phyloP scores from a whole-genome alignment of 805 yeast genomes.

The Nakazawaea pomicola region DNA sequence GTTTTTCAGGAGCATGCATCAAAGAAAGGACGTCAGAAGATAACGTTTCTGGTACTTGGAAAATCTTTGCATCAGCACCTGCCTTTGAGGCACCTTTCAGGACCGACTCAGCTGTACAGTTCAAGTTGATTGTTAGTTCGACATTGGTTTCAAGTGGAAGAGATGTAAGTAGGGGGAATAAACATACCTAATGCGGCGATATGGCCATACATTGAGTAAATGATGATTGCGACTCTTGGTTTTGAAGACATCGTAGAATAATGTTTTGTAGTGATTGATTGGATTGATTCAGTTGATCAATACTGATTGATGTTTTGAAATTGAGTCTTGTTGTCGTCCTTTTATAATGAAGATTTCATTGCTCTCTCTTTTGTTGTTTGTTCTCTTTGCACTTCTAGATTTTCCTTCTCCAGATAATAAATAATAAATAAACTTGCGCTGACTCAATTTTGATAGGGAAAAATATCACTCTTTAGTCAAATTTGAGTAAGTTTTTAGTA shows the following conservation, averaged over 20 bases:
- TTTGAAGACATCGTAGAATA: background rate
- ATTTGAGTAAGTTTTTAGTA: too few relatives aligned
- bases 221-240: constrained; percentile 32
- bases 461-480: too few relatives aligned
- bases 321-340: too few relatives aligned
- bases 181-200: constrained; percentile 39
- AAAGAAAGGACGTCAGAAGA: constrained; percentile 51
- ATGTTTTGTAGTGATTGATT: too few relatives aligned
- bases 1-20: constrained; percentile 64
- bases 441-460: too few relatives aligned
- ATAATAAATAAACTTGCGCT: too few relatives aligned
- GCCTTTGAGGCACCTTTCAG: constrained; percentile 65
- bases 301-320: too few relatives aligned
- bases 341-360: too few relatives aligned
- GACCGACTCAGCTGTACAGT: constrained; percentile 56
- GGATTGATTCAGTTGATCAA: too few relatives aligned
- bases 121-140: background rate
- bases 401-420: too few relatives aligned
- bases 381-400: too few relatives aligned
- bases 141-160: background rate
- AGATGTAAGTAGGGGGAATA: background rate
- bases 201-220: constrained; percentile 80
- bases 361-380: too few relatives aligned
- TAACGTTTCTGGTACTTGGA: constrained; percentile 78
- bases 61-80: constrained; percentile 67